These are phyloP conservation scores for Daldinia vernicosa DNA, from an alignment of 495 filamentous ascomycete species.

Conservation along the genomic window DNA sequence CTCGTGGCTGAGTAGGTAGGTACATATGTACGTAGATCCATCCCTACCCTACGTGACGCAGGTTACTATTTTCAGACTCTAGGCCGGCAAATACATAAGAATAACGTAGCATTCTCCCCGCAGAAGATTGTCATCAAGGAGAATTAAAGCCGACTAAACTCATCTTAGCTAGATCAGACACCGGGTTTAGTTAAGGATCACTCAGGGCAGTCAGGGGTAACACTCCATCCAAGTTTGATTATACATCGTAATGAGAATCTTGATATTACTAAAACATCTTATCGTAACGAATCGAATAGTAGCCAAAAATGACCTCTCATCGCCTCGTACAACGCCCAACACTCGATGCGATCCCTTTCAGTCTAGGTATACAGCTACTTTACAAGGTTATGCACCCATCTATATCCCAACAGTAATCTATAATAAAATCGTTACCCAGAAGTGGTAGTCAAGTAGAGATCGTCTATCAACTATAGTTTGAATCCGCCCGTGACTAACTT, in stretches of 20 bases:
- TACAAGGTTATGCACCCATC: background rate
- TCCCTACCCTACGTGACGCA: background rate
- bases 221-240: too few relatives aligned
- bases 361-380: background rate
- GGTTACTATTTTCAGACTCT: background rate
- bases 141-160: background rate
- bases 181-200: background rate
- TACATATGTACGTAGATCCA: background rate
- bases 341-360: background rate
- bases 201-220: background rate
- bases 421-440: background rate
- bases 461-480: background rate
- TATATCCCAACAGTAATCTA: background rate
- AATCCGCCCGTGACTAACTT: constrained; percentile 30
- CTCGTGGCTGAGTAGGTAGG: background rate
- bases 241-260: background rate
- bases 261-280: background rate
- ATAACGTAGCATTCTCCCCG: background rate
- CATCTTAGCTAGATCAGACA: background rate
- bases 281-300: background rate
- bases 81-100: background rate
- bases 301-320: background rate
- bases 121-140: background rate
- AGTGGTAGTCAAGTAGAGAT: background rate
- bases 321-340: background rate